These are phyloP conservation scores for Candida tammaniensis DNA, from an alignment of 805 yeast genomes.

Conservation along the genomic window DNA sequence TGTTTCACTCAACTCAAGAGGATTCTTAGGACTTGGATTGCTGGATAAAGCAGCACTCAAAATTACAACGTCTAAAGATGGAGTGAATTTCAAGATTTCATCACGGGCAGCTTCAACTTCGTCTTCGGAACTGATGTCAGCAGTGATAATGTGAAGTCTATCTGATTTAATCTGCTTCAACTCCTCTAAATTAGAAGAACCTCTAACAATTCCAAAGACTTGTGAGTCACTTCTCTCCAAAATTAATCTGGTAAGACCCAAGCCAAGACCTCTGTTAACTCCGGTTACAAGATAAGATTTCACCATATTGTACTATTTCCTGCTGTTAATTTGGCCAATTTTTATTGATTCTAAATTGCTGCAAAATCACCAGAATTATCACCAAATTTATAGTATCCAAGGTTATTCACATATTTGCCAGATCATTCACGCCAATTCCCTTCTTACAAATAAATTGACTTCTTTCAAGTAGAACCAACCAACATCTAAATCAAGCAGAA, in stretches of 20 bases:
- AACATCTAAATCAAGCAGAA: too few relatives aligned
- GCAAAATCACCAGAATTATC: too few relatives aligned
- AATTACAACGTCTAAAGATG: neutral
- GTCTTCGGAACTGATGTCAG: constrained; percentile 1
- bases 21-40: neutral
- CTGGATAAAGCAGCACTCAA: neutral
- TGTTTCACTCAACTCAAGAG: too few relatives aligned
- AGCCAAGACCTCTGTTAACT: constrained; percentile 43
- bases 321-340: too few relatives aligned
- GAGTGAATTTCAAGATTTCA: neutral
- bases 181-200: constrained; percentile 3
- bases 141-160: constrained; percentile 4
- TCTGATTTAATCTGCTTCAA: constrained; percentile 1
- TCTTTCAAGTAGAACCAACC: neutral
- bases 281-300: constrained; percentile 26
- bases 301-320: neutral
- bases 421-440: too few relatives aligned
- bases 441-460: too few relatives aligned
- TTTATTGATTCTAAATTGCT: too few relatives aligned
- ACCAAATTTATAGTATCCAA: too few relatives aligned
- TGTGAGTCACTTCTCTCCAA: constrained; percentile 21
- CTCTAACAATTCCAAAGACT: constrained; percentile 41
- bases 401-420: too few relatives aligned
- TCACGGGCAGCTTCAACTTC: constrained; percentile 2
- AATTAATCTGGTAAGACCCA: constrained; percentile 24